Evolutionary conservation across 2,329 filamentous ascomycete species (phyloP), one percentile per base, ranked within the genome.

Genomic region (Diaporthe ilicicola): DNA sequence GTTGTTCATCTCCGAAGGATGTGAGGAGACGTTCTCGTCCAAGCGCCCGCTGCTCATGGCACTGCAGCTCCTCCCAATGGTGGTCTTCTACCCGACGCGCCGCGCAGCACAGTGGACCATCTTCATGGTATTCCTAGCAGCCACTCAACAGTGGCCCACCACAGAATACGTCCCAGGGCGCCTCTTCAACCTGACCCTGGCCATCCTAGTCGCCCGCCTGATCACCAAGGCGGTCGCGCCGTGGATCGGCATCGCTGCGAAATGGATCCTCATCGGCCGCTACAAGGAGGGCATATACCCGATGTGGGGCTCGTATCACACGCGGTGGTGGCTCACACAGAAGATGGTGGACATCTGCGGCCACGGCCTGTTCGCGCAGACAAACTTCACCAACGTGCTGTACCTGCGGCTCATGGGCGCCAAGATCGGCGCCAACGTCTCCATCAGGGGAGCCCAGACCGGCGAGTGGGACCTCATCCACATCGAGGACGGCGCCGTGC

Each of bases 301-400:
- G 2, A 90, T 90, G 87, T 90, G 88, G 88, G 87, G 86, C 1
- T 72, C 76, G 1, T 89, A 89, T 74, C 87, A 89, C 75, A 89
- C 86, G 0, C 81, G 86, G 10, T 90, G 88, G 88, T 90, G 88
- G 88, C 74, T 89, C 68, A 83, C 84, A 1, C 84, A 89, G 75
- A 89, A 89, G 78, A 83, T 84, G 24, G 79, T 86, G 3, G 81
- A 82, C 44, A 78, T 88, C 15, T 82, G 82, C 69, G 87, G 87
- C 19, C 82, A 80, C 70, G 86, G 87, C 1, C 70, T 84, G 39
- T 88, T 87, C 72, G 76, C 76, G 27, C 72, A 78, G 62, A 81
- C 79, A 54, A 82, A 86, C 56, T 78, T 73, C 42, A 82, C 82
- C 0, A 77, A 80, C 6, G 75, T 82, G 10, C 71, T 84, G 0